These are phyloP conservation scores for Canna indica DNA, from an alignment of 176 grass and related monocot genomes.

Conservation along the genomic window DNA sequence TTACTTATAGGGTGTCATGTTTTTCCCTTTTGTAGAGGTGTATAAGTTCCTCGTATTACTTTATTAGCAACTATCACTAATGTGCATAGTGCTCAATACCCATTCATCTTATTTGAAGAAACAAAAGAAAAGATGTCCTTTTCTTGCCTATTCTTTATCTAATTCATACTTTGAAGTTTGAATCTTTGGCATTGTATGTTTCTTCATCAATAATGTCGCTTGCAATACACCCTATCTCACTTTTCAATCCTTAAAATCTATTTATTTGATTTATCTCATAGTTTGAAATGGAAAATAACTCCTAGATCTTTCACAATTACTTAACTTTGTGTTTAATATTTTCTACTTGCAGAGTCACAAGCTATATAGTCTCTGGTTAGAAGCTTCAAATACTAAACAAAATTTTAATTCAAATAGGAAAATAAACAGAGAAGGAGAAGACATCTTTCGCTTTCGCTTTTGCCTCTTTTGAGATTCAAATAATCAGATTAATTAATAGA, in stretches of 20 bases:
- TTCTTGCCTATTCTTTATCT: not conserved
- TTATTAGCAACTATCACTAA: too few relatives aligned
- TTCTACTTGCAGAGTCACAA: not conserved
- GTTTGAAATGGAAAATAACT: not conserved
- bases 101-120: not conserved
- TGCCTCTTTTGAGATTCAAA: not conserved
- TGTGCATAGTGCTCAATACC: too few relatives aligned
- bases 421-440: too few relatives aligned
- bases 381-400: not conserved
- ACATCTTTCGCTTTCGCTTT: not conserved
- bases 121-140: not conserved
- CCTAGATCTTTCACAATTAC: too few relatives aligned
- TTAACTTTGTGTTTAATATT: not conserved
- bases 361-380: not conserved
- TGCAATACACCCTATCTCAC: not conserved
- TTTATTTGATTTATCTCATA: not conserved
- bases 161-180: not conserved
- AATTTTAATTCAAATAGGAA: not conserved
- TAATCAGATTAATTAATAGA: too few relatives aligned
- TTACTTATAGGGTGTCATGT: too few relatives aligned
- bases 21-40: too few relatives aligned
- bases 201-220: not conserved
- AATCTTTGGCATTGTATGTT: not conserved
- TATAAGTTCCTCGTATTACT: too few relatives aligned
- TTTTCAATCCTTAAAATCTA: not conserved